Base-by-base conservation (phyloP, 495 filamentous ascomycete genomes). In the Talaromyces liani region DNA sequence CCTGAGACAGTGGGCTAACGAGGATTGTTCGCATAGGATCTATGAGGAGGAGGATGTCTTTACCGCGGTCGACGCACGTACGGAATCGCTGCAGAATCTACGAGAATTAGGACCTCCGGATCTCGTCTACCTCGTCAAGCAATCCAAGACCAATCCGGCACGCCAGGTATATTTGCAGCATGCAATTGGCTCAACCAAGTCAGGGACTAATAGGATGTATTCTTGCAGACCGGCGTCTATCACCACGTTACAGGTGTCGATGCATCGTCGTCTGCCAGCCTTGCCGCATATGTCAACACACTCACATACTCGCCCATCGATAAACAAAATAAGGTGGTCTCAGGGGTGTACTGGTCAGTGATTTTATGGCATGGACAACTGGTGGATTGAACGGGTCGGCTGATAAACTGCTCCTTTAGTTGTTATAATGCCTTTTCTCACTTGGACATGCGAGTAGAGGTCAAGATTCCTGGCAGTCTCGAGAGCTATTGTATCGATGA, bases 341-440 rank as follows among this genome's bases (percentile, higher is more conserved):
- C 93, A 58, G 94, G 94, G 14, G 83, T 95, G 25, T 98, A 97
- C 74, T 98, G 94, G 91, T 94, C 77, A 72, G 77, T 59, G n/a
- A 24, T 33, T 36, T 31, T 20, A 33, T 33, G 25, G 4, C 27
- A 53, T 20, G 6, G n/a, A 22, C 45, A 29, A 12, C 3, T 22
- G 16, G 3, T 41, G 0, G 0, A 18, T 9, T 20, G 41, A 31
- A 33, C 12, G 4, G 45, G 24, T 53, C n/a, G 9, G 9, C 36
- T 60, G 58, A 60, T 34, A 60, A 33, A 31, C 14, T 12, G 6
- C 7, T 0, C 14, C 36, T 33, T 16, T 70, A 95, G 91, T 77
- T 98, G 95, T 77, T 98, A 98, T 81, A 98, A 98, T 91, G 94
- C 94, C 66, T 98, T 98, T 78, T 98, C 94, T 9, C 86, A 96